These are phyloP conservation scores for Cladobotryum mycophilum DNA, from an alignment of 2,329 filamentous ascomycete genomes.

Conservation along the genomic window DNA sequence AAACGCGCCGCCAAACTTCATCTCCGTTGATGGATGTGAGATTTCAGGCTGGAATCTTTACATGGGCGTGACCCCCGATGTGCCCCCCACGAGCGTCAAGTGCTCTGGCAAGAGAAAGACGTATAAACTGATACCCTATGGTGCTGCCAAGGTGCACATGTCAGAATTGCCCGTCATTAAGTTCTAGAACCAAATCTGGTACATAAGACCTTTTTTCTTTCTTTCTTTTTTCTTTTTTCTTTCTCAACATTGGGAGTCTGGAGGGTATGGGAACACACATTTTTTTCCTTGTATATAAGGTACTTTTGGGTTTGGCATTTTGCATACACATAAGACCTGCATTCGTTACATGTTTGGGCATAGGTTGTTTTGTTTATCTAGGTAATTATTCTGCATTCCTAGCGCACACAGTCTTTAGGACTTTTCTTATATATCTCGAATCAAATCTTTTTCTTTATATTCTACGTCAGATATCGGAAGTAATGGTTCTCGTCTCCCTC, in stretches of 20 bases:
- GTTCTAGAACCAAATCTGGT: not conserved
- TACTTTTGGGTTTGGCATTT: not conserved
- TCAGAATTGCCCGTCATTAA: conserved; percentile 17
- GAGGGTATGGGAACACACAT: not conserved
- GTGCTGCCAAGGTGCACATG: conserved; percentile 40
- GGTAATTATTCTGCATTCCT: not conserved
- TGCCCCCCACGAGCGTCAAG: conserved; percentile 12
- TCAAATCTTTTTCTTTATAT: not conserved
- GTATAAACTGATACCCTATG: conserved; percentile 37
- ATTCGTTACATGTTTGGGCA: too few species aligned
- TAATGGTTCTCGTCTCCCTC: conserved; percentile 13
- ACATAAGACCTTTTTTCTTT: not conserved
- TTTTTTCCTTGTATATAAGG: not conserved
- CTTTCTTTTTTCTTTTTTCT: not conserved
- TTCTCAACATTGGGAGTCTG: not conserved
- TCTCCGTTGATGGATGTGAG: conserved; percentile 32
- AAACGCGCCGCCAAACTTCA: conserved; percentile 27
- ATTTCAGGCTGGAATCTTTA: conserved; percentile 28
- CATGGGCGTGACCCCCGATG: conserved; percentile 26
- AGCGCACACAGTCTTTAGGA: not conserved
- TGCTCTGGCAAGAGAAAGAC: conserved; percentile 25
- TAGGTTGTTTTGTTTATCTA: not conserved
- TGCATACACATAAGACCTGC: not conserved
- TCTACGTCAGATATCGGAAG: conserved; percentile 16
- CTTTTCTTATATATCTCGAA: not conserved